Percentiles rank a stretch among this genome's conserved stretches.
phyloP scores from a whole-genome alignment of 2,329 filamentous ascomycete species.

The Neopestalotiopsis sp. region DNA sequence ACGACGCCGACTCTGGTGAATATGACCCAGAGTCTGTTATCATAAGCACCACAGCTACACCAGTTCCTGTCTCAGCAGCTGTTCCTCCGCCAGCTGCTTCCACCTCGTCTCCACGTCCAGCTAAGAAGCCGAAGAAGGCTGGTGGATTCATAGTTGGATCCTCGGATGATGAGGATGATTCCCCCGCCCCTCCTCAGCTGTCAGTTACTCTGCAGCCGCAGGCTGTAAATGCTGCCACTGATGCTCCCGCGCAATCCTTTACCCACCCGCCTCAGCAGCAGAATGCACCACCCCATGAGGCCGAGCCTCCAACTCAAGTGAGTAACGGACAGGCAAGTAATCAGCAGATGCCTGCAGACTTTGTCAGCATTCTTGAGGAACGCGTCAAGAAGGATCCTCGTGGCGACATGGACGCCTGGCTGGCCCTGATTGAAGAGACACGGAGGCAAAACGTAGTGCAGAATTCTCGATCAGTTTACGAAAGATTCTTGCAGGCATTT shows the following conservation, averaged over 20 bases:
- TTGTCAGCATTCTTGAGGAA: conserved; percentile 82
- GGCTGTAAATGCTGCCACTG: conserved; percentile 25
- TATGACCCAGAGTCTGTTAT: conserved; percentile 64
- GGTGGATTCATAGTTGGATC: conserved; percentile 66
- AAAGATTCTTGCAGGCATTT: conserved; percentile 86
- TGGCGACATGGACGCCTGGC: conserved; percentile 91
- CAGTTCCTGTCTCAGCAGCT: conserved; percentile 21
- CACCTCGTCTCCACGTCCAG: conserved; percentile 41
- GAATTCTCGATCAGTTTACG: conserved; percentile 79
- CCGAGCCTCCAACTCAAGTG: conserved; percentile 22
- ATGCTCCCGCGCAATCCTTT: conserved; percentile 25
- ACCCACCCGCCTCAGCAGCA: conserved; percentile 33
- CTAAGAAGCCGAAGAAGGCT: conserved; percentile 64
- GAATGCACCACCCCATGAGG: conserved; percentile 27
- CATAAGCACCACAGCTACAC: conserved; percentile 34
- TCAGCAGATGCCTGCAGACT: conserved; percentile 63
- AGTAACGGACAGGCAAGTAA: conserved; percentile 19
- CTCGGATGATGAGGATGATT: conserved; percentile 62
- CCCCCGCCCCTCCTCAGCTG: conserved; percentile 26
- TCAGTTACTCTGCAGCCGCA: conserved; percentile 28
- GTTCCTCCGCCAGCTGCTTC: conserved; percentile 33
- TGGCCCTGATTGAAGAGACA: conserved; percentile 84
- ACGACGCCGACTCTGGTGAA: conserved; percentile 60
- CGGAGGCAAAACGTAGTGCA: conserved; percentile 82
- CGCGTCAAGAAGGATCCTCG: conserved; percentile 91